Base-by-base conservation (phyloP, 257 asterid genomes). In the Solanum clarkiae region DNA sequence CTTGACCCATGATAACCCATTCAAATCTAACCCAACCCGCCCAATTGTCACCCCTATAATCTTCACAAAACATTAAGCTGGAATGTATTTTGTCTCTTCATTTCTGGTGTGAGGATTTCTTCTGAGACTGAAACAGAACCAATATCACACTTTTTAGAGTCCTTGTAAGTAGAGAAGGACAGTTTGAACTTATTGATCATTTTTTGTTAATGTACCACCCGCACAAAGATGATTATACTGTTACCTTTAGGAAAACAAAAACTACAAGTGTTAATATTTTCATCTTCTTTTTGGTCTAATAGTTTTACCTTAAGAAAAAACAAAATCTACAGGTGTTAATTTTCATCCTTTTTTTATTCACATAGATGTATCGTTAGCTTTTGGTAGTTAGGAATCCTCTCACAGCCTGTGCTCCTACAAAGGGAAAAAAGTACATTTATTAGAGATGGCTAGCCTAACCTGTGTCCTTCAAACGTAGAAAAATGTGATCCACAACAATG, bases 401-500 rank as follows among this genome's bases (percentile, higher is more conserved):
- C 47, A 53, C 82, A 1, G 11, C 17, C 63, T 53, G 11, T 26
- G 54, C 65, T 44, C 22, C 45, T 8, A 65, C 81, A 8, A 26
- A 54, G 65, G 65, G 84, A 83, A 82, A 65, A 70, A 17, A 44
- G 55, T 81, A 81, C 82, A 87, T 45, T 16, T 47, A 20, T 80
- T 85, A 74, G 80, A 72, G 71, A 80, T 69, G 69, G 88, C 63
- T 83, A 86, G 88, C 85, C 97, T 87, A 85, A 97, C 99, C 99
- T 87, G 93, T 88, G 90, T 97, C 99, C 91, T 93, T 97, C 77
- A 97, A 90, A 91, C 99, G 92, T 85, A 97, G 93, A 89, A 97
- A 97, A 87, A 97, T 91, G 92, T 97, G 99, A 87, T 97, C 99
- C 88, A 95, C 97, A 85, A 91, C 80, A 83, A 95, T 81, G 56